Base-by-base conservation (phyloP, 768 basidiomycete species). In the Tricholoma furcatifolium region DNA sequence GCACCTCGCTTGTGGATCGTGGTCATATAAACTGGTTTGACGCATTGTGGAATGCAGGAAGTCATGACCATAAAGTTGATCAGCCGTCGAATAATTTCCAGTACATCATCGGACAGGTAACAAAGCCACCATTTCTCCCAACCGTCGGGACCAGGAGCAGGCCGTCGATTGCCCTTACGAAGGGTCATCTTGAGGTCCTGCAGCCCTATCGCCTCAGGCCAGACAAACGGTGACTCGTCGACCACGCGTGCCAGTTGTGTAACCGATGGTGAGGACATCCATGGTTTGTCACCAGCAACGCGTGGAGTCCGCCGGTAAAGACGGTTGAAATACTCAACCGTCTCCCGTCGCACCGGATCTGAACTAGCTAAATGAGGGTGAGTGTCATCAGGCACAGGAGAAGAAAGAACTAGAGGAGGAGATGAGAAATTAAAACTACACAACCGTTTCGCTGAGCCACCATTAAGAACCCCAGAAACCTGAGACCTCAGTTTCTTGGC, bases 1-100 rank as follows among this genome's bases (percentile, higher is more conserved):
- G 31, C 47, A 14, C 61, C 62, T 36, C 21, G 58, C 40, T 43
- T 60, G 21, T 46, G 65, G 52, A 60, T 50, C 35, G 52, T 54
- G 4, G 54, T 34, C 8, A 50, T 43, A 27, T 43, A 21, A 17
- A 38, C 32, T 8, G 7, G 7, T 40, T 56, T 60, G 11, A 56
- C 3, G 34, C 60, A 56, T 14, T 24, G 45, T 11, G 61, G 54
- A 34, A 67, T 57, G 2, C 51, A 38, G 0, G 60, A 45, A 45
- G 53, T 53, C 14, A 23, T 8, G 36, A 65, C 43, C 9, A 47
- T 53, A 53, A 61, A 65, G 39, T 51, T 47, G 20, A n/a, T 9
- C 2, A 54, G 54, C 2, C 23, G 17, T n/a, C 41, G 41, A 12
- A 49, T 31, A 17, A 42, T 12, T 1, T 20, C 5, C 3, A 49